Percentiles rank a stretch among this genome's conserved stretches.
Conservation (phyloP, 2,329 filamentous ascomycete genomes). For the Pyrenochaeta sp. region DNA sequence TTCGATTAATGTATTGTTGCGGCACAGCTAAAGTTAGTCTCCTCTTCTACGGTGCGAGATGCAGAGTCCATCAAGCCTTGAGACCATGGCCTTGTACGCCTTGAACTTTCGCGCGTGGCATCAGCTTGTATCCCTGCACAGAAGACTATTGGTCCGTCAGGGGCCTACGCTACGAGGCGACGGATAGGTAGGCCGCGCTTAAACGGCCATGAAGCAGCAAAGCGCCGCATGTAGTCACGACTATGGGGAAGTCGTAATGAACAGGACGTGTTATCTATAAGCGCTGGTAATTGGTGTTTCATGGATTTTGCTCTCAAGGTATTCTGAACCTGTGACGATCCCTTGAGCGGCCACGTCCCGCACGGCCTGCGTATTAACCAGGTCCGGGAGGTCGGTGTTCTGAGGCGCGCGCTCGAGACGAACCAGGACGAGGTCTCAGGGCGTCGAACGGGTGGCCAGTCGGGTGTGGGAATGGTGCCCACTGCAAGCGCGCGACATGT, state of each 20-base stretch:
- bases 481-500: conserved; percentile 48
- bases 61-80: conserved; percentile 16
- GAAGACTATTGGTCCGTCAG: conserved; percentile 30
- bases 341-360: conserved; percentile 31
- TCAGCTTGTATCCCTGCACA: conserved; percentile 28
- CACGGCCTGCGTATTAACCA: conserved; percentile 34
- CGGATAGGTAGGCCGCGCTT: conserved; percentile 28
- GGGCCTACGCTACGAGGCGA: conserved; percentile 23
- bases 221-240: conserved; percentile 32
- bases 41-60: conserved; percentile 6
- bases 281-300: conserved; percentile 45
- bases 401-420: conserved; percentile 45
- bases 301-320: conserved; percentile 20
- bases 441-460: conserved; percentile 35
- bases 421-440: conserved; percentile 40
- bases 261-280: conserved; percentile 33
- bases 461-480: conserved; percentile 29
- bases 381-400: conserved; percentile 39
- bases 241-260: conserved; percentile 29
- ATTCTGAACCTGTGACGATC: conserved; percentile 38
- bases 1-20: conserved; percentile 9
- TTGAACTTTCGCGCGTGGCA: conserved; percentile 38
- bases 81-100: conserved; percentile 18
- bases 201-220: conserved; percentile 25
- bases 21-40: conserved; percentile 26